Evolutionary conservation across 2,329 filamentous ascomycete genomes (phyloP).

Genomic region (Paramyrothecium roridum): DNA sequence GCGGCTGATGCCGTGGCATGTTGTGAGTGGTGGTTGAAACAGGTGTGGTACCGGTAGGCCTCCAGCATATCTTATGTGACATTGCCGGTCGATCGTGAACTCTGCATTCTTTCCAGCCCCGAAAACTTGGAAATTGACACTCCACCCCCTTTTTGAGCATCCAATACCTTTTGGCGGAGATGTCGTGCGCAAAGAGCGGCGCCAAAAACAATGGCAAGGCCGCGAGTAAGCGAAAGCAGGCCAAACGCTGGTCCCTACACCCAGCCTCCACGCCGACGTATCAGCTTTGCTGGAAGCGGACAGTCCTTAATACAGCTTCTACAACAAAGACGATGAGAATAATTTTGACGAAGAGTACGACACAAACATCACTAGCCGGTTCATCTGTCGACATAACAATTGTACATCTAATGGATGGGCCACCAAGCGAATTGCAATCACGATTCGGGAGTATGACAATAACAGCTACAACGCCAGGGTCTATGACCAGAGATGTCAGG

Average conservation of each 20-base stretch:
- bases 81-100: not conserved
- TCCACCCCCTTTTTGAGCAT: not conserved
- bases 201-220: not conserved
- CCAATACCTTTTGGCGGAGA: not conserved
- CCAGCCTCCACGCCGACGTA: slow-evolving; percentile 11
- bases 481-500: slow-evolving; percentile 31
- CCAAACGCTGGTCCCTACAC: slow-evolving; percentile 12
- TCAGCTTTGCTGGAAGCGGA: slow-evolving; percentile 8
- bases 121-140: not conserved
- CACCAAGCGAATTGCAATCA: slow-evolving; percentile 29
- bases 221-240: not conserved
- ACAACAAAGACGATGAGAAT: slow-evolving; percentile 10
- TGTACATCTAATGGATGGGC: slow-evolving; percentile 22
- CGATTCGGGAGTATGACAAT: slow-evolving; percentile 24
- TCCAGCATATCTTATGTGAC: not conserved
- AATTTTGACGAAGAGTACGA: slow-evolving; percentile 14
- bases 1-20: not conserved
- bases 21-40: not conserved
- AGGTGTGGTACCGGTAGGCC: not conserved
- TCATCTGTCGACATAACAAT: slow-evolving; percentile 22
- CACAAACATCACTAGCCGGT: slow-evolving; percentile 28
- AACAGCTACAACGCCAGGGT: slow-evolving; percentile 31
- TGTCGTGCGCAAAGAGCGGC: not conserved
- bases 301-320: slow-evolving; percentile 16
- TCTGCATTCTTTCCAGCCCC: not conserved